These are phyloP conservation scores for Phalaenopsis equestris DNA, from an alignment of 106 monocot genomes.

Conservation along the genomic window DNA sequence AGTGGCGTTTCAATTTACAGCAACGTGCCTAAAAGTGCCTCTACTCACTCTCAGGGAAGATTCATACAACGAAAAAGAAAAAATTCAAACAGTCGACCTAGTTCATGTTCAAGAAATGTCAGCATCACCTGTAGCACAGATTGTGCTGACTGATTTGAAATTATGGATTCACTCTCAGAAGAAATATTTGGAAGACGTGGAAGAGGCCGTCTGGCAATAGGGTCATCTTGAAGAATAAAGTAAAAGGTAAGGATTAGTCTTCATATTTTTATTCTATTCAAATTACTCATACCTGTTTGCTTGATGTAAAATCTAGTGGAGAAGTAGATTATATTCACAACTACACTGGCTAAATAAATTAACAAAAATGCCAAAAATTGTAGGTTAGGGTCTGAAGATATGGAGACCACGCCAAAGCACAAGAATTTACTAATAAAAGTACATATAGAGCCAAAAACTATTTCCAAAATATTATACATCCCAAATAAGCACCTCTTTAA, in stretches of 20 bases:
- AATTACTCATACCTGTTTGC: not conserved
- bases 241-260: not conserved
- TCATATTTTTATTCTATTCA: not conserved
- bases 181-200: constrained; percentile 12
- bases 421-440: constrained; percentile 1
- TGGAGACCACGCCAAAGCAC: not conserved
- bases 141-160: constrained; percentile 18
- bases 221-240: constrained; percentile 56
- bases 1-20: not conserved
- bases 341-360: not conserved
- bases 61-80: not conserved
- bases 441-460: not conserved
- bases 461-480: not conserved
- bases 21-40: not conserved
- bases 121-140: constrained; percentile 37
- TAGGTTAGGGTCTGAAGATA: not conserved
- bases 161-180: constrained; percentile 28
- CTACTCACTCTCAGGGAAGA: not conserved
- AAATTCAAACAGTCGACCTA: not conserved
- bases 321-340: constrained; percentile 1
- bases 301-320: not conserved
- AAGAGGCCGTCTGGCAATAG: constrained; percentile 61
- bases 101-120: not conserved
- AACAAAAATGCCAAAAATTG: not conserved
- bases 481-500: not conserved